These are phyloP conservation scores for Aspergillus novofumigatus DNA, from an alignment of 2,329 filamentous ascomycete genomes.

Conservation along the genomic window DNA sequence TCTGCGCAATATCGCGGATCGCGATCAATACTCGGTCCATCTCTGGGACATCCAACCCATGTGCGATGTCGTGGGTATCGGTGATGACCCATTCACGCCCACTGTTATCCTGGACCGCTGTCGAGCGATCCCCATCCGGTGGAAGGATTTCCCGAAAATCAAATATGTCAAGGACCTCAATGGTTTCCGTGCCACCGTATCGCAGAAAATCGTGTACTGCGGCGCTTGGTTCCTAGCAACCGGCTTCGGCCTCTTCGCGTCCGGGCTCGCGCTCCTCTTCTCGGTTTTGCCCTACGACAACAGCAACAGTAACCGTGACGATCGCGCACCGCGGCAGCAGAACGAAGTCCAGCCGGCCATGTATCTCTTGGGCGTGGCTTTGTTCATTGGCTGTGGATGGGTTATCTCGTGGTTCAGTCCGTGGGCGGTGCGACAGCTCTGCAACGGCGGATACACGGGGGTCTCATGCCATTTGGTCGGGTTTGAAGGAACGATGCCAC, in stretches of 20 bases:
- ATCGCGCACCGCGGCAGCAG: too few relatives aligned
- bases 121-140: slow-evolving; percentile 29
- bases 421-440: slow-evolving; percentile 12
- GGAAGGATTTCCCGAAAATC: slow-evolving; percentile 27
- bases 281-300: background rate
- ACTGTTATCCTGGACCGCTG: slow-evolving; percentile 26
- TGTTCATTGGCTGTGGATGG: slow-evolving; percentile 5
- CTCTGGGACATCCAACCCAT: slow-evolving; percentile 31
- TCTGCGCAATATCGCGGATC: slow-evolving; percentile 15
- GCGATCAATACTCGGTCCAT: slow-evolving; percentile 24
- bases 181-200: slow-evolving; percentile 5
- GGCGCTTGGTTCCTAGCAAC: slow-evolving; percentile 9
- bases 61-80: slow-evolving; percentile 29
- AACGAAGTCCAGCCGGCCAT: too few relatives aligned
- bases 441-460: slow-evolving; percentile 6
- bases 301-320: too few relatives aligned
- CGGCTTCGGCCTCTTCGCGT: slow-evolving; percentile 1
- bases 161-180: slow-evolving; percentile 11
- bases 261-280: slow-evolving; percentile 4
- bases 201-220: slow-evolving; percentile 7
- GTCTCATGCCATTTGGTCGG: slow-evolving; percentile 10
- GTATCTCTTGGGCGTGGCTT: too few relatives aligned
- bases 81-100: slow-evolving; percentile 22
- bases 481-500: slow-evolving; percentile 13
- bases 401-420: slow-evolving; percentile 14